A percentile compares a stretch with the other conserved stretches of the same genome.
Evolutionary conservation across 768 basidiomycete species (phyloP).

Genomic region (Boletellus sp.): DNA sequence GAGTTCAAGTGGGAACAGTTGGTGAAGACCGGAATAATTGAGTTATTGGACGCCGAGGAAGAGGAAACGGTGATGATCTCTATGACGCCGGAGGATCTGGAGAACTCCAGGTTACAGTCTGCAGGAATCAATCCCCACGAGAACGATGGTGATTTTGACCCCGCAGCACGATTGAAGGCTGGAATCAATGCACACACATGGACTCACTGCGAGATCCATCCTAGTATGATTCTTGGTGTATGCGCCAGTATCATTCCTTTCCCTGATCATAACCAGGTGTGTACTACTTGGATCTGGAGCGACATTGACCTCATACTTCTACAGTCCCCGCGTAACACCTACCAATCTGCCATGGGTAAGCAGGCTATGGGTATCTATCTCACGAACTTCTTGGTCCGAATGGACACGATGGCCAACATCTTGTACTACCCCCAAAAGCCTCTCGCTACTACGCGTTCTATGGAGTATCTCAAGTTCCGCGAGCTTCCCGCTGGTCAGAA

Average conservation of each 20-base stretch:
- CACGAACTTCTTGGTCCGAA: conserved; percentile 96
- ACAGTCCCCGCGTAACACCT: conserved; percentile 98
- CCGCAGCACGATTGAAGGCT: conserved; percentile 84
- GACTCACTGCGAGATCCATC: conserved; percentile 99
- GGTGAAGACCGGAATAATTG: conserved; percentile 84
- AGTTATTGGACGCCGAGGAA: conserved; percentile 95
- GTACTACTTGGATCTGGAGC: conserved; percentile 21
- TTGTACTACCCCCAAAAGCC: conserved; percentile 99
- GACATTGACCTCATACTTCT: conserved; percentile 4
- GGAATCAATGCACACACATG: conserved; percentile 84
- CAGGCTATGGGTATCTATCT: conserved; percentile 99
- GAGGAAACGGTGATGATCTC: conserved; percentile 99
- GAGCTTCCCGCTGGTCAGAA: conserved; percentile 99
- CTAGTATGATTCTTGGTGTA: conserved; percentile 97
- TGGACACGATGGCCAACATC: conserved; percentile 99
- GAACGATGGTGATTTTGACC: conserved; percentile 75
- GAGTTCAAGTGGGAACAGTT: conserved; percentile 83
- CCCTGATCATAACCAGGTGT: conserved; percentile 98
- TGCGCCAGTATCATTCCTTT: conserved; percentile 99
- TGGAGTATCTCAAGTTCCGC: conserved; percentile 99
- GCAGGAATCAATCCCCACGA: conserved; percentile 53
- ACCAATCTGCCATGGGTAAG: conserved; percentile 99
- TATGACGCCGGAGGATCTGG: conserved; percentile 96
- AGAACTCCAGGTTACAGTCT: conserved; percentile 70
- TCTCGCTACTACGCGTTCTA: conserved; percentile 95